Evolutionary conservation across 1,284 basidiomycete genomes (phyloP).

Genomic region (Trametes hirsuta): DNA sequence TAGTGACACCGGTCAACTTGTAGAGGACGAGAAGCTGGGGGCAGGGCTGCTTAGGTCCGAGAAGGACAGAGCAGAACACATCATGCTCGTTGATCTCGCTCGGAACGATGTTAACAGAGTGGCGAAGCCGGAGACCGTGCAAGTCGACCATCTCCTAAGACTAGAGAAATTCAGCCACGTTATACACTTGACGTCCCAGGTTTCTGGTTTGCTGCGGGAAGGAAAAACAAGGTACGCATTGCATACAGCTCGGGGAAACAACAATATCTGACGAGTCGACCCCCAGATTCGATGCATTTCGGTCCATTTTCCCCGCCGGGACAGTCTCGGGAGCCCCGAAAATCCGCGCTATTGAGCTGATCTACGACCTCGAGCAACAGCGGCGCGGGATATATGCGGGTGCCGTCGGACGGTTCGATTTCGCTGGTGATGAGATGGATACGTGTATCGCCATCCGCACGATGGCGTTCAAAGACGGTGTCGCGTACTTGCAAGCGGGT

Average conservation of each 20-base stretch:
- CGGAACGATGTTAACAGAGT: slow-evolving; percentile 99
- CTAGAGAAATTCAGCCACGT: slow-evolving; percentile 98
- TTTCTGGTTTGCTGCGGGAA: slow-evolving; percentile 85
- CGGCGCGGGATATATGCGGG: slow-evolving; percentile 96
- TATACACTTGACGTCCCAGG: slow-evolving; percentile 96
- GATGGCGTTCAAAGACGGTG: slow-evolving; percentile 95
- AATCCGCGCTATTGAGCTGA: slow-evolving; percentile 96
- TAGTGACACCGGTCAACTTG: background rate
- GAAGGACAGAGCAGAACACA: slow-evolving; percentile 97
- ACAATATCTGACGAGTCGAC: background rate
- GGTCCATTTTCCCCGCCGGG: slow-evolving; percentile 98
- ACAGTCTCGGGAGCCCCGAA: slow-evolving; percentile 99
- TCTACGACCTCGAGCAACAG: slow-evolving; percentile 88
- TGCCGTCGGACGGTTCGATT: slow-evolving; percentile 97
- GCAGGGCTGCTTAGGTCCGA: slow-evolving; percentile 79
- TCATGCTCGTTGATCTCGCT: slow-evolving; percentile 98
- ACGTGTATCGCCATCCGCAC: slow-evolving; percentile 99
- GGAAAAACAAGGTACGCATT: slow-evolving; percentile 74
- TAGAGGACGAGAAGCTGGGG: slow-evolving; percentile 88
- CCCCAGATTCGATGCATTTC: slow-evolving; percentile 93
- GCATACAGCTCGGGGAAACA: background rate
- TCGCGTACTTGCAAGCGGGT: slow-evolving; percentile 93
- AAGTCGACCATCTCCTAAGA: slow-evolving; percentile 94
- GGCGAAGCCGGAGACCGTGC: slow-evolving; percentile 93
- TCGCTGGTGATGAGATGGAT: slow-evolving; percentile 94